Evolutionary conservation across 345 rosid genomes (phyloP).

Genomic region (Noccaea caerulescens): DNA sequence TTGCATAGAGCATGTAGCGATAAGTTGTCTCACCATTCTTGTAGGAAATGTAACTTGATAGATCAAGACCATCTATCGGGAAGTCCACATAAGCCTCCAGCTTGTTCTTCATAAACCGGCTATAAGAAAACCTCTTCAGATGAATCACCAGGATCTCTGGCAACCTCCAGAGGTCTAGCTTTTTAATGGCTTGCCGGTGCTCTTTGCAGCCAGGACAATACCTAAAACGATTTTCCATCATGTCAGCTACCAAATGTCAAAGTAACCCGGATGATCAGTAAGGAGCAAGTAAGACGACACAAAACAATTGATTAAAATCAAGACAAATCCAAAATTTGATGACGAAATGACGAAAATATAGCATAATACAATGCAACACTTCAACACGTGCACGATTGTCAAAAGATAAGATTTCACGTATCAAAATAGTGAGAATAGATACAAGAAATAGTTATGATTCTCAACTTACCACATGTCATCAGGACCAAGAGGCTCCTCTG

Average conservation of each 20-base stretch:
- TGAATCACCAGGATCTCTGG: slow-evolving; percentile 95
- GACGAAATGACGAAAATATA: slow-evolving; percentile 8
- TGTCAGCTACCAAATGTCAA: slow-evolving; percentile 26
- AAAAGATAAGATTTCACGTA: background rate
- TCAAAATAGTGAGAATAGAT: slow-evolving; percentile 19
- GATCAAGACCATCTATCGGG: slow-evolving; percentile 87
- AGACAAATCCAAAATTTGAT: slow-evolving; percentile 9
- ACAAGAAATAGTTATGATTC: slow-evolving; percentile 10
- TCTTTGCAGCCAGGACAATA: slow-evolving; percentile 92
- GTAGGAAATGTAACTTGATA: slow-evolving; percentile 69
- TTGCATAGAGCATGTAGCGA: slow-evolving; percentile 87
- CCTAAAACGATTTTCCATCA: slow-evolving; percentile 53
- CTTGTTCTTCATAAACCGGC: slow-evolving; percentile 84
- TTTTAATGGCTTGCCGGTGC: slow-evolving; percentile 90
- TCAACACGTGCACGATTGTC: background rate
- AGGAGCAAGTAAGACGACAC: slow-evolving; percentile 10
- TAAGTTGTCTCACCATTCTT: slow-evolving; percentile 56
- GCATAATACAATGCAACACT: background rate
- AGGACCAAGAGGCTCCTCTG: slow-evolving; percentile 98
- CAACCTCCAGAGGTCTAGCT: slow-evolving; percentile 95
- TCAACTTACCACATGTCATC: slow-evolving; percentile 97
- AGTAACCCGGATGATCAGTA: background rate
- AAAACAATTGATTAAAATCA: background rate
- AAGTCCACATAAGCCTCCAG: slow-evolving; percentile 92
- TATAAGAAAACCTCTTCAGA: slow-evolving; percentile 92